phyloP scores from a whole-genome alignment of 2,329 filamentous ascomycete genomes.

The Scytalidium lignicola region DNA sequence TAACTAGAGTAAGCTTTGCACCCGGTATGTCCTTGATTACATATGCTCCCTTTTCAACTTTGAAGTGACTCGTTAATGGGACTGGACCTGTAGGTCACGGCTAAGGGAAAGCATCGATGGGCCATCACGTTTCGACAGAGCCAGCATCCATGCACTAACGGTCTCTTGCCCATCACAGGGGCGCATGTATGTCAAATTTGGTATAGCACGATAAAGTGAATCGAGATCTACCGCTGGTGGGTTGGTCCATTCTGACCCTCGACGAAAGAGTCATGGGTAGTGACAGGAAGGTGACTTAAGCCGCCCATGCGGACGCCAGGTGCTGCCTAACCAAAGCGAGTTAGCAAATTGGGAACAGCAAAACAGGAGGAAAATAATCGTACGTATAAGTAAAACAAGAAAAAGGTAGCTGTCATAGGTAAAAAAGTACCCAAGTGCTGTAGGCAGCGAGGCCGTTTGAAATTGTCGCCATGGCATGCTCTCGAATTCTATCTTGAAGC shows the following conservation, averaged over 20 bases:
- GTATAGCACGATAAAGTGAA: slow-evolving; percentile 55
- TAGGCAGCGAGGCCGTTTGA: slow-evolving; percentile 56
- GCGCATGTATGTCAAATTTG: slow-evolving; percentile 54
- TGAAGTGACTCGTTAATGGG: too few species aligned
- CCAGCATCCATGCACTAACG: slow-evolving; percentile 45
- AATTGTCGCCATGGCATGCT: slow-evolving; percentile 56
- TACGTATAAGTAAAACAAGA: slow-evolving; percentile 57
- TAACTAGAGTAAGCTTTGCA: too few species aligned
- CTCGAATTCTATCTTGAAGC: slow-evolving; percentile 55
- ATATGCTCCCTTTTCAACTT: too few species aligned
- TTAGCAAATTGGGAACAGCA: too few species aligned
- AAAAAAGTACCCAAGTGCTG: slow-evolving; percentile 48
- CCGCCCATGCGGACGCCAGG: slow-evolving; percentile 50
- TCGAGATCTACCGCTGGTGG: slow-evolving; percentile 53
- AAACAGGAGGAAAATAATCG: too few species aligned
- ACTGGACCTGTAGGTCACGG: too few species aligned
- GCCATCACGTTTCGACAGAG: too few species aligned
- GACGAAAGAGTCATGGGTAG: slow-evolving; percentile 56
- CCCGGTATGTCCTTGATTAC: too few species aligned
- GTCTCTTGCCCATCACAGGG: slow-evolving; percentile 53
- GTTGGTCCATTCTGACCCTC: slow-evolving; percentile 57
- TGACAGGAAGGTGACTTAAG: slow-evolving; percentile 46
- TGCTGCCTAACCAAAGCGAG: not conserved
- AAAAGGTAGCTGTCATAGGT: slow-evolving; percentile 54
- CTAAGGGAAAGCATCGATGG: too few species aligned